Evolutionary conservation across 495 filamentous ascomycete genomes (phyloP), one percentile per base, ranked within the genome.

Genomic region (Aspergillus leporis): DNA sequence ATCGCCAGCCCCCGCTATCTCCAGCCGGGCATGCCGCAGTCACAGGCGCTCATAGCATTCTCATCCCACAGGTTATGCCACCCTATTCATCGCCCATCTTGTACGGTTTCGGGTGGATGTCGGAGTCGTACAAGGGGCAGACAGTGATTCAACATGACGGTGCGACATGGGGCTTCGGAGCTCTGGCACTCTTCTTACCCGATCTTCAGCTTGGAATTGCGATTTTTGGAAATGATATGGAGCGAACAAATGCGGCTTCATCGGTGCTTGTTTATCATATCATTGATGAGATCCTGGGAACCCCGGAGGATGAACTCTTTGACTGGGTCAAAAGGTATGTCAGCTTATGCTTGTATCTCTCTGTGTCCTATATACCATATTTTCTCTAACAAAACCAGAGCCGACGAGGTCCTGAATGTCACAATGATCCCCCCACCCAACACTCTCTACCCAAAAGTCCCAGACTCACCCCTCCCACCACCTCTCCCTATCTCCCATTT

Each of bases 211-310:
- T 53, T 3, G 56, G 56, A 13, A n/a, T 59, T 14, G 38, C 32
- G 21, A 45, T 59, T 16, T n/a, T 59, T 12, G 56, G 56, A 19
- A 53, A 59, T 46, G 43, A 53, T 16, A 31, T 53, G 50, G 5
- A 30, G 6, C 48, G 49, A 1, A 34, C 50, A 13, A 53, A 53
- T 47, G n/a, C 22, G 3, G 56, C 38, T 14, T 30, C 23, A 10
- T 18, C n/a, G 19, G 19, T 53, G 3, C 22, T 59, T 19, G 10
- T 36, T 2, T 53, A 18, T 36, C 48, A 59, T 43, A 43, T 59
- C 34, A 23, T 59, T 22, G 56, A 59, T 36, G 9, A 32, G 10
- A n/a, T 57, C 16, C 45, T 57, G n/a, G 45, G 28, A 9, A 36
- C 32, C 0, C 28, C 18, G 3, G 55, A 22, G 55, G 18, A 23